A percentile compares a stretch with the other conserved stretches of the same genome.
Evolutionary conservation across 129 eudicot species (phyloP).

Genomic region (Escallonia rubra): DNA sequence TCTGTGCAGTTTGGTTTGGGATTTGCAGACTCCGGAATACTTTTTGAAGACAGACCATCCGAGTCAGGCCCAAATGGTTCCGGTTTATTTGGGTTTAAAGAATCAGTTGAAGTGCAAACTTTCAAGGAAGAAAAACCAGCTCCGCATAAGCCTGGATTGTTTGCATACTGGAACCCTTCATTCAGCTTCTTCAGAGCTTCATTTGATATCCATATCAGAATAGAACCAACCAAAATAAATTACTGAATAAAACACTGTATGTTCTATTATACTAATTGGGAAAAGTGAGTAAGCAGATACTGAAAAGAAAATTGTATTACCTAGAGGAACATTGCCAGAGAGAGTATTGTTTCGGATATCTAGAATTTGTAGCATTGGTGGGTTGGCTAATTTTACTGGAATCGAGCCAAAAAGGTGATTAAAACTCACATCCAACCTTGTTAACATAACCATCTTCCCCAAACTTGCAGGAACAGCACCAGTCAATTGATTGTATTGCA

Average conservation of each 20-base stretch:
- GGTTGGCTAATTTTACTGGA: slow-evolving; percentile 59
- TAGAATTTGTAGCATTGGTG: slow-evolving; percentile 56
- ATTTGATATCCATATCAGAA: slow-evolving; percentile 6
- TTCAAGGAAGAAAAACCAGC: slow-evolving; percentile 52
- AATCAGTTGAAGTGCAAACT: slow-evolving; percentile 39
- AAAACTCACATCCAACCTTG: slow-evolving; percentile 75
- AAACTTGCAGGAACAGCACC: slow-evolving; percentile 90
- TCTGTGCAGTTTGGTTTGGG: slow-evolving; percentile 27
- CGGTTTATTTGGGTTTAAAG: slow-evolving; percentile 42
- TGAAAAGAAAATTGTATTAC: slow-evolving; percentile 24
- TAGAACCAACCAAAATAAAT: background rate
- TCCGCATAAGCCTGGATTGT: slow-evolving; percentile 80
- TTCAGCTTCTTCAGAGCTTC: slow-evolving; percentile 78
- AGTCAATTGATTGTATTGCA: slow-evolving; percentile 71
- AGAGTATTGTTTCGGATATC: slow-evolving; percentile 85
- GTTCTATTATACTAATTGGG: too few species aligned
- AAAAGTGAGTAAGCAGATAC: too few species aligned
- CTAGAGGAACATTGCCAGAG: slow-evolving; percentile 87
- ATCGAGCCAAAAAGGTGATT: slow-evolving; percentile 76
- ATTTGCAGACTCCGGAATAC: slow-evolving; percentile 79
- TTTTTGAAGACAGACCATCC: slow-evolving; percentile 38
- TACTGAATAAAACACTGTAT: background rate
- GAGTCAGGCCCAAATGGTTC: slow-evolving; percentile 64
- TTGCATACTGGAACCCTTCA: slow-evolving; percentile 78
- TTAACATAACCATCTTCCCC: slow-evolving; percentile 55